A percentile compares a stretch with the other conserved stretches of the same genome.
These are phyloP conservation scores for Rhynchospora tenuis DNA, from an alignment of 176 grass and related monocot genomes.

Conservation along the genomic window DNA sequence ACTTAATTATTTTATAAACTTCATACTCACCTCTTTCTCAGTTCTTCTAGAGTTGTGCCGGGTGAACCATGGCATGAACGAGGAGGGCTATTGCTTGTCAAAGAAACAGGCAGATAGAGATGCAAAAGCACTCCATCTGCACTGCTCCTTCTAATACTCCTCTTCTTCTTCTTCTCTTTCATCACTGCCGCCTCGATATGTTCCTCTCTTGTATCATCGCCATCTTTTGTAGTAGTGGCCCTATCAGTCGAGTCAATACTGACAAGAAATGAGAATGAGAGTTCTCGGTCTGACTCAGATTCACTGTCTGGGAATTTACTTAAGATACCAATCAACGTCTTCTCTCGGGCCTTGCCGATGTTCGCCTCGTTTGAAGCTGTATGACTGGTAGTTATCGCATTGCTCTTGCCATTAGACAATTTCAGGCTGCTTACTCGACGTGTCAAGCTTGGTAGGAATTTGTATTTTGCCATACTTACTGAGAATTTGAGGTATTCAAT, in stretches of 20 bases:
- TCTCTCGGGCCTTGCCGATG: not conserved
- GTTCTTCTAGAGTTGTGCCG: not conserved
- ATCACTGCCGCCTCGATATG: not conserved
- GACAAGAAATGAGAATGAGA: conserved; percentile 28
- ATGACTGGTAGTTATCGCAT: not conserved
- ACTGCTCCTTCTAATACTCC: conserved; percentile 5
- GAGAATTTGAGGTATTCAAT: too few species aligned
- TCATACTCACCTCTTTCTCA: conserved; percentile 21
- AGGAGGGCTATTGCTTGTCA: not conserved
- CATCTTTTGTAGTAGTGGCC: not conserved
- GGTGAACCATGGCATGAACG: not conserved
- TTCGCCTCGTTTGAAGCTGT: not conserved
- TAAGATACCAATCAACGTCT: conserved; percentile 6
- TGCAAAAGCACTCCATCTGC: conserved; percentile 28
- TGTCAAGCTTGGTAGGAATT: not conserved
- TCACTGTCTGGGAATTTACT: conserved; percentile 9
- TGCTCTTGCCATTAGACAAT: not conserved
- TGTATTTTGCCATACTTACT: not conserved
- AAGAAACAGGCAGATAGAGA: conserved; percentile 19
- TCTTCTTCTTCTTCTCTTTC: conserved; percentile 7
- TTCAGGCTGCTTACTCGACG: not conserved
- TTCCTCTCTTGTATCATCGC: not conserved
- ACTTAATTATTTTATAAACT: not conserved
- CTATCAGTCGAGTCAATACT: not conserved
- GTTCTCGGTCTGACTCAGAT: conserved; percentile 25